Conservation (phyloP, 108 stramenopile genomes). For the Skeletonema grethae region DNA sequence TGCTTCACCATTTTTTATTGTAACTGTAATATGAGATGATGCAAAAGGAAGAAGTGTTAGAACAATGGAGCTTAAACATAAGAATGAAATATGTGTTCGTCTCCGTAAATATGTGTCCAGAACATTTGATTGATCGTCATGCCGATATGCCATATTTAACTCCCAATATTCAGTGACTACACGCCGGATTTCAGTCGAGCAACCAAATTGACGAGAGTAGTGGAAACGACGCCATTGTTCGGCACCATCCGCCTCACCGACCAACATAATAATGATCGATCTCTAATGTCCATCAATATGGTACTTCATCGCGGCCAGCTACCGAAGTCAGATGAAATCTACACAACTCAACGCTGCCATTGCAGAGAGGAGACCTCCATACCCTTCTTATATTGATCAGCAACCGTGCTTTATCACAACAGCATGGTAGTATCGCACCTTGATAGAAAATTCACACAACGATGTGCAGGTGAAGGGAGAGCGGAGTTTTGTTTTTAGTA, state of each 20-base stretch:
- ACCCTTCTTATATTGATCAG: not conserved
- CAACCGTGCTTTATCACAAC: not conserved
- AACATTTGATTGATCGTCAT: not conserved
- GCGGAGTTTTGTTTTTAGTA: conserved; percentile 3
- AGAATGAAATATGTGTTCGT: not conserved
- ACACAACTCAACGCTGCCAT: not conserved
- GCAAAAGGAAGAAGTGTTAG: not conserved
- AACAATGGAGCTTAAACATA: not conserved
- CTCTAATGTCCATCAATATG: not conserved
- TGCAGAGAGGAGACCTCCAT: not conserved
- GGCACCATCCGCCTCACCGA: not conserved
- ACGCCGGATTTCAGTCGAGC: not conserved
- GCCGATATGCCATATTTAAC: not conserved
- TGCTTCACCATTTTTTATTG: conserved; percentile 94
- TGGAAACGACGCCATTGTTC: not conserved
- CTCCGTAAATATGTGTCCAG: not conserved
- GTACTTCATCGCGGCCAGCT: not conserved
- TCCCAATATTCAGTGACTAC: not conserved
- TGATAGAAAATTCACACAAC: not conserved
- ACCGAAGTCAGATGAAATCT: not conserved
- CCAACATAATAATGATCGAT: no score
- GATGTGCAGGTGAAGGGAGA: not conserved
- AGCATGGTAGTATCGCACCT: conserved; percentile 1
- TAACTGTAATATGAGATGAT: not conserved
- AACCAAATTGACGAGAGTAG: not conserved